Percentiles rank a stretch among this genome's conserved stretches.
phyloP scores from a whole-genome alignment of 148 eudicot species.

The Vaccinium darrowii region DNA sequence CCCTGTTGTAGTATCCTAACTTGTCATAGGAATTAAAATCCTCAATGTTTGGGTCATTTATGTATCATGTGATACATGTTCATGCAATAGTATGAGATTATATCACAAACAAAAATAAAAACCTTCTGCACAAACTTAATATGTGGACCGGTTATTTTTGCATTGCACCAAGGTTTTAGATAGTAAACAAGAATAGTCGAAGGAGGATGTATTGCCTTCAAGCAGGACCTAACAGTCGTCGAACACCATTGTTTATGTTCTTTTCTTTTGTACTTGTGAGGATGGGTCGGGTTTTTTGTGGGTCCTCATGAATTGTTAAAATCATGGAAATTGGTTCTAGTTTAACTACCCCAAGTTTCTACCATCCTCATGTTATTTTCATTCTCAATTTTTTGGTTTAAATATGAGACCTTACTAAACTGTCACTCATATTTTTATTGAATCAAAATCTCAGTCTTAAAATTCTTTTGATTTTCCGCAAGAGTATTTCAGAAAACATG shows the following conservation, averaged over 20 bases:
- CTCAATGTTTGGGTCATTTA: not conserved
- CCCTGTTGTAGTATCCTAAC: not conserved
- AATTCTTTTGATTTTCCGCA: no score
- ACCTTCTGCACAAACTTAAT: not conserved
- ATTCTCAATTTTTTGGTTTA: not conserved
- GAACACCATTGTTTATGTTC: not conserved
- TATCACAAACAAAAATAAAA: not conserved
- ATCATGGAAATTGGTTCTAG: not conserved
- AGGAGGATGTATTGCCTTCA: not conserved
- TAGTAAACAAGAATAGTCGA: not conserved
- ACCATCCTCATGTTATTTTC: not conserved
- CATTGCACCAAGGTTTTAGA: not conserved
- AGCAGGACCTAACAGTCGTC: not conserved
- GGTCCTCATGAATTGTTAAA: not conserved
- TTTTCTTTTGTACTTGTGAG: not conserved
- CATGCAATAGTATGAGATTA: not conserved
- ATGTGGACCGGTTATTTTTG: not conserved
- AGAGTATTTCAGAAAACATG: no score
- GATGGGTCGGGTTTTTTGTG: no score
- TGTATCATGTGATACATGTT: not conserved
- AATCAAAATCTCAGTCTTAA: not conserved
- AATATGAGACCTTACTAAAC: not conserved
- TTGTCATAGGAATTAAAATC: not conserved
- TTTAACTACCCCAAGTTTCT: not conserved
- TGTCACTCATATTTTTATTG: not conserved